A percentile compares a stretch with the other conserved stretches of the same genome.
These are phyloP conservation scores for Penstemon eatonii DNA, from an alignment of 257 asterid genomes.

Conservation along the genomic window DNA sequence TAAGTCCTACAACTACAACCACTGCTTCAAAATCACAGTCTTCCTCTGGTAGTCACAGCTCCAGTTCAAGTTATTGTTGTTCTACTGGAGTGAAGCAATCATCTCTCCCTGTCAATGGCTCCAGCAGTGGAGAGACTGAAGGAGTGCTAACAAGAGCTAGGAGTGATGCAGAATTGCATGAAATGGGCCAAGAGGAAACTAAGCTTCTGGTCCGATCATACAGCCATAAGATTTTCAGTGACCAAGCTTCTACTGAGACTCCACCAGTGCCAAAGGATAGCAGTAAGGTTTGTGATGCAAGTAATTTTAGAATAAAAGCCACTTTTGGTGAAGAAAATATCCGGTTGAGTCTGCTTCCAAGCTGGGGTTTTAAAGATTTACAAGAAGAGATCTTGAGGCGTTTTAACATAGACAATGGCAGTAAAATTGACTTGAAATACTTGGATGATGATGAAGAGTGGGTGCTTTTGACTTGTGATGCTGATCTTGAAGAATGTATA, in stretches of 20 bases:
- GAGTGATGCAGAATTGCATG: slow-evolving; percentile 54
- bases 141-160: slow-evolving; percentile 39
- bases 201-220: slow-evolving; percentile 55
- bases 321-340: slow-evolving; percentile 66
- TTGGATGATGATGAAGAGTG: slow-evolving; percentile 77
- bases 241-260: slow-evolving; percentile 40
- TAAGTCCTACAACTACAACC: slow-evolving; percentile 43
- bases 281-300: slow-evolving; percentile 29
- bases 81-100: slow-evolving; percentile 57
- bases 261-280: slow-evolving; percentile 39
- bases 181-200: slow-evolving; percentile 47
- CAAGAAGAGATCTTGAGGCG: slow-evolving; percentile 60
- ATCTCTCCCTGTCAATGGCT: slow-evolving; percentile 33
- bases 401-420: slow-evolving; percentile 50
- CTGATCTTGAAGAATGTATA: slow-evolving; percentile 78
- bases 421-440: slow-evolving; percentile 56
- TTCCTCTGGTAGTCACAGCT: slow-evolving; percentile 70
- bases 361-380: slow-evolving; percentile 56
- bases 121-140: slow-evolving; percentile 29
- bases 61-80: slow-evolving; percentile 62
- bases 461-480: slow-evolving; percentile 87
- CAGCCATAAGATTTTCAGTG: slow-evolving; percentile 52
- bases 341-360: slow-evolving; percentile 63
- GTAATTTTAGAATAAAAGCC: slow-evolving; percentile 58
- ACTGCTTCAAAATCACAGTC: slow-evolving; percentile 44